phyloP scores from a whole-genome alignment of 176 grass and related monocot genomes.

The Areca catechu region DNA sequence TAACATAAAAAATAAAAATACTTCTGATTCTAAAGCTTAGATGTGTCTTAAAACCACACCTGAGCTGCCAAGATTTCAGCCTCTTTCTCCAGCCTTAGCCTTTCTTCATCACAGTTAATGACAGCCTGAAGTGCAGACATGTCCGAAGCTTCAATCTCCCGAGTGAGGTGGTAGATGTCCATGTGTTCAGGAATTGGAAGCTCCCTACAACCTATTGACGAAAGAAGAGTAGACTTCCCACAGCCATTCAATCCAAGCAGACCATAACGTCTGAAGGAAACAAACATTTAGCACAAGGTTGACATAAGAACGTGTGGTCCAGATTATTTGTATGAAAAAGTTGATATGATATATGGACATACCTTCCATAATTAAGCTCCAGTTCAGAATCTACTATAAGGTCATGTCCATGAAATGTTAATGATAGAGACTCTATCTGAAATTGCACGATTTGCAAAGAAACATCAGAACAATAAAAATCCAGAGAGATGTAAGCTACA shows the following conservation, averaged over 20 bases:
- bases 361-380: constrained; percentile 28
- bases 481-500: no score
- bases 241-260: constrained; percentile 22
- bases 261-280: constrained; percentile 19
- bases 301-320: no score
- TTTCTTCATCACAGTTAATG: constrained; percentile 26
- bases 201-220: constrained; percentile 16
- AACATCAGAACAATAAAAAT: no score
- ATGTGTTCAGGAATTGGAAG: constrained; percentile 30
- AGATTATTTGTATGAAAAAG: no score
- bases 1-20: background rate
- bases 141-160: constrained; percentile 25
- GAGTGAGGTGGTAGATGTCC: constrained; percentile 20
- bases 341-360: no score
- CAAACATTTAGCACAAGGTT: no score
- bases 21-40: background rate
- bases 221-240: constrained; percentile 31
- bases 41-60: background rate
- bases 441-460: background rate
- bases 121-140: constrained; percentile 18
- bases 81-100: constrained; percentile 12
- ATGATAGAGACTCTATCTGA: constrained; percentile 39
- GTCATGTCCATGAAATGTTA: constrained; percentile 39
- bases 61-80: constrained; percentile 16
- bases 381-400: constrained; percentile 31